These are phyloP conservation scores for Hymenoscyphus infarciens DNA, from an alignment of 2,329 filamentous ascomycete genomes.

Conservation along the genomic window DNA sequence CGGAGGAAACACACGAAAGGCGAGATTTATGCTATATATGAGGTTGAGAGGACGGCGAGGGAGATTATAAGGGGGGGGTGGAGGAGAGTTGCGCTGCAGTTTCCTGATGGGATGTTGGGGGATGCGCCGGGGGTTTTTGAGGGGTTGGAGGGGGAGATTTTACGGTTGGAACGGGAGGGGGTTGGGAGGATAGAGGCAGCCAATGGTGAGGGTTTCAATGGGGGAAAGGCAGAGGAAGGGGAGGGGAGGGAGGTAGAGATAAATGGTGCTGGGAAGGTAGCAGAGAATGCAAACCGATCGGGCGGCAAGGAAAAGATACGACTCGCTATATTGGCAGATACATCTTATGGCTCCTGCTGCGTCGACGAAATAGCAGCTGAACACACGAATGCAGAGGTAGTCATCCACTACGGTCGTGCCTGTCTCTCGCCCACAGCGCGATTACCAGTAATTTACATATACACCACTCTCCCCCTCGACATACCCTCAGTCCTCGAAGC, in stretches of 20 bases:
- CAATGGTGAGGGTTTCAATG: neutral
- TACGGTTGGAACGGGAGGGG: slow-evolving; percentile 6
- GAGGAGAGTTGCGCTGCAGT: slow-evolving; percentile 83
- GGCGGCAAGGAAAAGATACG: slow-evolving; percentile 25
- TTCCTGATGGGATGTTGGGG: slow-evolving; percentile 86
- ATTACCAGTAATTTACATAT: slow-evolving; percentile 86
- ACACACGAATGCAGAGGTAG: slow-evolving; percentile 83
- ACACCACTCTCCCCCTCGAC: slow-evolving; percentile 70
- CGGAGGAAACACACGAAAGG: slow-evolving; percentile 46
- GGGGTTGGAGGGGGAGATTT: slow-evolving; percentile 53
- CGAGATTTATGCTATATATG: slow-evolving; percentile 74
- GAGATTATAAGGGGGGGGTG: slow-evolving; percentile 73
- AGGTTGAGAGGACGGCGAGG: slow-evolving; percentile 72
- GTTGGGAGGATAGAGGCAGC: slow-evolving; percentile 10
- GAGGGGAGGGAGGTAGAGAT: neutral
- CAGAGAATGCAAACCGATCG: neutral
- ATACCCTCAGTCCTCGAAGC: slow-evolving; percentile 50
- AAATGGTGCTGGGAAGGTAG: neutral
- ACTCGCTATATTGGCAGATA: slow-evolving; percentile 87
- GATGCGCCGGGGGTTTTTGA: slow-evolving; percentile 81
- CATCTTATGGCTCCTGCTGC: slow-evolving; percentile 94
- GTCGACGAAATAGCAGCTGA: slow-evolving; percentile 96
- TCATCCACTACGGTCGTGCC: slow-evolving; percentile 90
- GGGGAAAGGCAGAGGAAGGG: neutral
- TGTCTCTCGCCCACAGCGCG: slow-evolving; percentile 88